Percentiles rank a stretch among this genome's conserved stretches.
Conservation (phyloP, 192 early-diverging fungal species). For the Ambispora gerdemannii region DNA sequence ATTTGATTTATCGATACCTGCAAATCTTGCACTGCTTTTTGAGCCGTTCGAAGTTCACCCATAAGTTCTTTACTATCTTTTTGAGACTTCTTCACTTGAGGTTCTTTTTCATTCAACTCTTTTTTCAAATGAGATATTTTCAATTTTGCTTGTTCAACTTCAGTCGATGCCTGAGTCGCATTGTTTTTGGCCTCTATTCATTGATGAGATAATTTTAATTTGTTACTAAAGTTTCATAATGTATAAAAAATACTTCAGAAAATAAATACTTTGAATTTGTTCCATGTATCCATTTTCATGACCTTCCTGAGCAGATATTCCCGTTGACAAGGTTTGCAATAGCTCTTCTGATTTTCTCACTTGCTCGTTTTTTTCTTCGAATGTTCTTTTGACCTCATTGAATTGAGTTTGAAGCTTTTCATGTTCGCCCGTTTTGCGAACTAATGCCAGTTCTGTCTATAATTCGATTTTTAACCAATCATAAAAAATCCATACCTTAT, state of each 20-base stretch:
- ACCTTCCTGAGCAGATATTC: constrained; percentile 84
- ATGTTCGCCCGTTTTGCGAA: constrained; percentile 40
- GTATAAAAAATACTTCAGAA: not conserved
- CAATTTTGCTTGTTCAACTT: constrained; percentile 76
- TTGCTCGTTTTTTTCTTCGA: constrained; percentile 57
- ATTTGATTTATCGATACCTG: constrained; percentile 30
- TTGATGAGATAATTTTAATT: too few relatives aligned
- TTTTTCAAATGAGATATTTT: constrained; percentile 72
- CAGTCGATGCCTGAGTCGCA: constrained; percentile 59
- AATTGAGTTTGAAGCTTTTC: constrained; percentile 43
- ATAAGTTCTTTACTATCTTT: constrained; percentile 65
- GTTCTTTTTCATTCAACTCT: constrained; percentile 67
- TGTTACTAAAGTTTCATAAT: not conserved
- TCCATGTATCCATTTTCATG: constrained; percentile 96
- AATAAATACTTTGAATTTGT: constrained; percentile 72
- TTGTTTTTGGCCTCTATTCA: constrained; percentile 61
- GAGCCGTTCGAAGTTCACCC: constrained; percentile 33
- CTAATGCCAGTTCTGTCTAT: constrained; percentile 46
- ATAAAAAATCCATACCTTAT: not conserved
- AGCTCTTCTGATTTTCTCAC: constrained; percentile 75
- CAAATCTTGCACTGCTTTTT: constrained; percentile 31
- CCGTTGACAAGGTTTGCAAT: constrained; percentile 90
- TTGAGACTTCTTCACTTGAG: constrained; percentile 64
- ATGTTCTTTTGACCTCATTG: constrained; percentile 46
- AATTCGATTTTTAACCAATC: not conserved